These are phyloP conservation scores for Entonaema liquescens DNA, from an alignment of 495 filamentous ascomycete genomes.

Conservation along the genomic window DNA sequence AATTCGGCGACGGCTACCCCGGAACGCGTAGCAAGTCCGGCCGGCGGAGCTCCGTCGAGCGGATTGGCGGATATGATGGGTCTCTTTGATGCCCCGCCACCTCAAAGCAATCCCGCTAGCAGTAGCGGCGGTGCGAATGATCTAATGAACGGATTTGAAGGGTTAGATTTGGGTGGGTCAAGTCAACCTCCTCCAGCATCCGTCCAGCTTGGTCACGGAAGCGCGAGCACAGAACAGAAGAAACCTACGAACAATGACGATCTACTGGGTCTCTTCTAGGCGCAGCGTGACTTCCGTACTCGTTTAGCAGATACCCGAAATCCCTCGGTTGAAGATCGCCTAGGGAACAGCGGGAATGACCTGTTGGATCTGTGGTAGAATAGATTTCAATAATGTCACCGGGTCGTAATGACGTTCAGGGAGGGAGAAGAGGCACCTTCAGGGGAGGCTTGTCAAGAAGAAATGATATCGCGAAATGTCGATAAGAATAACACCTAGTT, in stretches of 20 bases:
- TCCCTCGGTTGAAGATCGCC: neutral
- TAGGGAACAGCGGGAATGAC: neutral
- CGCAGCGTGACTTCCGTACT: neutral
- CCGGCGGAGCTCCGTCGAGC: constrained; percentile 53
- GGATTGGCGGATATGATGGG: constrained; percentile 92
- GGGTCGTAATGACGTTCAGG: neutral
- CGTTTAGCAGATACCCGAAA: constrained; percentile 7
- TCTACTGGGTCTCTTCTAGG: constrained; percentile 85
- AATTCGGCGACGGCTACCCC: constrained; percentile 78
- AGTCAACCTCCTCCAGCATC: constrained; percentile 66
- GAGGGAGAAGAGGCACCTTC: neutral
- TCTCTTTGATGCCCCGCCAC: constrained; percentile 69
- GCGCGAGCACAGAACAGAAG: constrained; percentile 40
- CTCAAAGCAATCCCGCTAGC: constrained; percentile 45
- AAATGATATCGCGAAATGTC: constrained; percentile 16
- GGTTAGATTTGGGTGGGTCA: constrained; percentile 74
- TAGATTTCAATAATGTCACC: neutral
- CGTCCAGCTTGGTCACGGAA: constrained; percentile 57
- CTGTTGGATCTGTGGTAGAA: constrained; percentile 30
- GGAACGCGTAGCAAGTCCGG: constrained; percentile 75
- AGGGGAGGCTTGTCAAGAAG: constrained; percentile 6
- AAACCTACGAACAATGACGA: constrained; percentile 85
- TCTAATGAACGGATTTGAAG: constrained; percentile 85
- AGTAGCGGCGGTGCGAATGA: constrained; percentile 59
- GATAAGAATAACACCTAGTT: constrained; percentile 16